Evolutionary conservation across 2,329 filamentous ascomycete genomes (phyloP).

Genomic region (Allantophomopsis cytisporea): DNA sequence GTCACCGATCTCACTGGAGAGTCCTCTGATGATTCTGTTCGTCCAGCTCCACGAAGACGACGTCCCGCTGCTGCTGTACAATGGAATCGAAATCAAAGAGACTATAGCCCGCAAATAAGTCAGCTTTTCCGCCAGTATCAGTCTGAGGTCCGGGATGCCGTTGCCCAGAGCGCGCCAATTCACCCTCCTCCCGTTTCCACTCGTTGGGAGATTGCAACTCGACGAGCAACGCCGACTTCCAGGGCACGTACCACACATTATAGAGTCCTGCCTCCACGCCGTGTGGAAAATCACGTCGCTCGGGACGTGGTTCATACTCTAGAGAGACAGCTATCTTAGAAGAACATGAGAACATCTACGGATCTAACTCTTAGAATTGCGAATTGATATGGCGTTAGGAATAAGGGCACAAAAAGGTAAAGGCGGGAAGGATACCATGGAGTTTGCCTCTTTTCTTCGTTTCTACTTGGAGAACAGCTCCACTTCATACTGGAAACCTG

Average conservation of each 20-base stretch:
- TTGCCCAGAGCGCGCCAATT: slow-evolving; percentile 1
- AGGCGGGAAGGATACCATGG: too few species aligned
- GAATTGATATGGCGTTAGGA: too few species aligned
- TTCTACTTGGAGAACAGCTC: too few species aligned
- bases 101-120: slow-evolving; percentile 17
- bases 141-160: slow-evolving; percentile 1
- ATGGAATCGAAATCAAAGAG: slow-evolving; percentile 4
- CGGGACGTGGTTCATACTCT: too few species aligned
- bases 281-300: too few species aligned
- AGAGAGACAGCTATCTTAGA: too few species aligned
- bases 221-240: neutral
- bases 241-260: slow-evolving; percentile 2
- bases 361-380: too few species aligned
- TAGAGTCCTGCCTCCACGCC: neutral
- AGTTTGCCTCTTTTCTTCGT: too few species aligned
- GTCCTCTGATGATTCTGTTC: slow-evolving; percentile 13
- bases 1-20: slow-evolving; percentile 12
- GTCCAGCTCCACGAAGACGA: slow-evolving; percentile 8
- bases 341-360: too few species aligned
- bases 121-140: slow-evolving; percentile 18
- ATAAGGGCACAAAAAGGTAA: too few species aligned
- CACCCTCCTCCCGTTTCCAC: neutral
- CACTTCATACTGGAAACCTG: too few species aligned
- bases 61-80: slow-evolving; percentile 2
- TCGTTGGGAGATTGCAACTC: neutral